Conservation (phyloP, 2,329 filamentous ascomycete genomes). For the Trichoderma pleuroti region DNA sequence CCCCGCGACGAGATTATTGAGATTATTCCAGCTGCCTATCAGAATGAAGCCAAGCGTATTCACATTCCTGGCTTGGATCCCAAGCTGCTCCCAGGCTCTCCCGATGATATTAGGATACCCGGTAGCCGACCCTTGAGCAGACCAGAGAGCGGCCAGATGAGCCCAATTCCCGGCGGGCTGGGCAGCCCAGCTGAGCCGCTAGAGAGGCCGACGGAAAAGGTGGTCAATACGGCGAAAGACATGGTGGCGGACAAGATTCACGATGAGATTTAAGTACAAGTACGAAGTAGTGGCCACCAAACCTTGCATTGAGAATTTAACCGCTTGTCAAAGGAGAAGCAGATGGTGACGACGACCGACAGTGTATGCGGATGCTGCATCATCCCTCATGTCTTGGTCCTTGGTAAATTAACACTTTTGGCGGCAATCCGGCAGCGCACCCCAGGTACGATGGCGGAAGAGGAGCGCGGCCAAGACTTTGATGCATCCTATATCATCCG, state of each 20-base stretch:
- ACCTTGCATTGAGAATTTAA: background rate
- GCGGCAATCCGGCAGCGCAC: background rate
- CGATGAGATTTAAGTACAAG: conserved; percentile 44
- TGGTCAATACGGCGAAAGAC: conserved; percentile 48
- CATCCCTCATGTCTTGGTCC: background rate
- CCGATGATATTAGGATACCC: conserved; percentile 77
- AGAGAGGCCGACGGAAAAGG: conserved; percentile 45
- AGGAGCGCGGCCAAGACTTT: background rate
- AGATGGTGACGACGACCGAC: background rate
- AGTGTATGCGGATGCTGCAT: background rate
- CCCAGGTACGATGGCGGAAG: background rate
- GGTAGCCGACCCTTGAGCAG: conserved; percentile 29
- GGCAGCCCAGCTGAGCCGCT: conserved; percentile 44
- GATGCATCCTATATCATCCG: background rate
- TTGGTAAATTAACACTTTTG: background rate
- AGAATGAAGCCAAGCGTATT: conserved; percentile 90
- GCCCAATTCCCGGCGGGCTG: conserved; percentile 47
- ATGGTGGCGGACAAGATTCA: conserved; percentile 51
- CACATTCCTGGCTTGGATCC: conserved; percentile 69
- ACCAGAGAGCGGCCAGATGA: conserved; percentile 37
- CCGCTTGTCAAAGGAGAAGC: background rate
- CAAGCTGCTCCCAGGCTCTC: conserved; percentile 69
- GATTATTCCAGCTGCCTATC: conserved; percentile 95
- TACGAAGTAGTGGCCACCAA: conserved; percentile 1
- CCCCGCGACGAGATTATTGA: conserved; percentile 97